phyloP scores from a whole-genome alignment of 1,139 yeast species.

The Hyphopichia wangnamkhiaoensis region DNA sequence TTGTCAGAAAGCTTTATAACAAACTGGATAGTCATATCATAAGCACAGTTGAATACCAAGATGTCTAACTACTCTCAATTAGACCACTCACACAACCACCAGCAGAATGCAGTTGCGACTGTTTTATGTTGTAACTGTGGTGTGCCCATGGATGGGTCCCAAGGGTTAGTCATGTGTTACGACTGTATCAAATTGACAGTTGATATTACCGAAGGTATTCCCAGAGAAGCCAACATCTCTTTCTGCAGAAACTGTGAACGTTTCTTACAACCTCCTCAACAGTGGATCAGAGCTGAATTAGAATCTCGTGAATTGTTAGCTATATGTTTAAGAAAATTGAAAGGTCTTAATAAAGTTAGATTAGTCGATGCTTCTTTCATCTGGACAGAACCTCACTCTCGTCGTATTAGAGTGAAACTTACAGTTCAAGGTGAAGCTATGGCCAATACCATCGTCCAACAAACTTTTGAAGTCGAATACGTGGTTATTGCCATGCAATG shows the following conservation, averaged over 20 bases:
- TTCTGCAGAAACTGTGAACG: conserved; percentile 98
- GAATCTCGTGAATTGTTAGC: conserved; percentile 94
- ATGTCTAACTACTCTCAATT: conserved; percentile 57
- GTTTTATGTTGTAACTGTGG: conserved; percentile 99
- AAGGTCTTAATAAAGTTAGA: conserved; percentile 85
- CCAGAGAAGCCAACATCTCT: conserved; percentile 88
- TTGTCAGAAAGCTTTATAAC: too few relatives aligned
- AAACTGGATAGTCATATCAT: neutral
- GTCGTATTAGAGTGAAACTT: conserved; percentile 85
- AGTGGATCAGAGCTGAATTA: conserved; percentile 88
- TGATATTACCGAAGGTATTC: conserved; percentile 94
- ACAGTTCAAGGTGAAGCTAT: conserved; percentile 98
- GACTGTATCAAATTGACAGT: conserved; percentile 94
- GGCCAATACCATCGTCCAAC: conserved; percentile 90
- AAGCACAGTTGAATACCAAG: neutral
- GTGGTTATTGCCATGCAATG: conserved; percentile 96
- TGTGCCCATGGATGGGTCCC: conserved; percentile 94
- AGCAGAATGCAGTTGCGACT: conserved; percentile 59
- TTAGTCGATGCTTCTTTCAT: conserved; percentile 91
- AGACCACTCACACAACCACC: conserved; percentile 23
- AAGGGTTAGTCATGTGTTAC: conserved; percentile 93
- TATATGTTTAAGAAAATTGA: conserved; percentile 80
- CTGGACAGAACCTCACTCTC: conserved; percentile 99
- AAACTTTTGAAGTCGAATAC: conserved; percentile 92
- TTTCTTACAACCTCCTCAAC: conserved; percentile 89